Base-by-base conservation (phyloP, 495 filamentous ascomycete species). In the Penicillium simplicissimum region DNA sequence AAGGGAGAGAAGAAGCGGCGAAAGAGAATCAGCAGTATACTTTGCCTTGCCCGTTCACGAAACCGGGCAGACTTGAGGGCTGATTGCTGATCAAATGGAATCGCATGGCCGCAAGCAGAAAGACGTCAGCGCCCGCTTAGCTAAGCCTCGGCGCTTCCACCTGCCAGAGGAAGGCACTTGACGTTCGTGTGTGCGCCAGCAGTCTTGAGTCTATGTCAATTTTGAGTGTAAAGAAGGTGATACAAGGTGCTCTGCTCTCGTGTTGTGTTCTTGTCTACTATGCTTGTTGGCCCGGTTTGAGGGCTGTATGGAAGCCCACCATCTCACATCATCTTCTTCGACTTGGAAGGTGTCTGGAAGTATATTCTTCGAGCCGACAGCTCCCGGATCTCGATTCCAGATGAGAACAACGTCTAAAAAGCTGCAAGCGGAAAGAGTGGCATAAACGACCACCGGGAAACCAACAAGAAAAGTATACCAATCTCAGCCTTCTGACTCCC, bases 21-120 rank as follows among this genome's bases (percentile, higher is more conserved):
- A 45, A 65, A 37, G 55, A 52, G 52, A 17, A 28, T 35, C 19
- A 47, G 52, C 53, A 35, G 36, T 49, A 62, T 52, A 34, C 42
- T 47, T 25, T 28, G 28, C 17, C 23, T 33, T 45, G 5, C 36
- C 61, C 17, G 10, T 57, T 8, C 45, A 62, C 54, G 61, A 60
- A 63, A 62, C 13, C 61, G 56, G 55, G 17, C 51, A 48, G 21
- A 33, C 3, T 33, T 52, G 31, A 53, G 25, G 52, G 52, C 19
- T 57, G 52, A 63, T 52, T 59, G 42, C 57, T 59, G 56, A 40
- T 55, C 36, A 34, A 65, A 71, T 73, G 68, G 67, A 67, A 72
- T 71, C 71, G 37, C 62, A 71, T 67, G 59, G 71, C 72, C 69
- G 72, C 74, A 69, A 69, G 62, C 74, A 72, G 71, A 64, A 66